Evolutionary conservation across 108 stramenopile genomes (phyloP), one percentile per base, ranked within the genome.

Genomic region (Nitzschia sp.): DNA sequence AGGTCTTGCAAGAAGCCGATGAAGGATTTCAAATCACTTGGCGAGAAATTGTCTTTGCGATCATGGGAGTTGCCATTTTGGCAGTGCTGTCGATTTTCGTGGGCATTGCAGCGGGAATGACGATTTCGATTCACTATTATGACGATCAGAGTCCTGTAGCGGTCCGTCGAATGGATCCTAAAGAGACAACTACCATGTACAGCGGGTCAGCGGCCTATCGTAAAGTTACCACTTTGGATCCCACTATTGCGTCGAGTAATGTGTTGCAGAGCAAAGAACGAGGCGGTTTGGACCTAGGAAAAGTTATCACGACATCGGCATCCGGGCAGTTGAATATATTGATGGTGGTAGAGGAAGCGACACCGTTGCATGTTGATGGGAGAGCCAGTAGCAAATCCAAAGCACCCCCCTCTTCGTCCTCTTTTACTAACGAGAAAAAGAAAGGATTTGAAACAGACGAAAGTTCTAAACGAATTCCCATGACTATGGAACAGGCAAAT

Each of bases 51-150:
- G 48, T 56, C 22, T 32, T 46, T n/a, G 61, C 45, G 16, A 21
- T 63, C 2, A 32, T 72, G 32, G 47, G 33, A 28, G 19, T 69
- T 15, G 50, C 30, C 17, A 25, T 69, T 34, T 46, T 72, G 31
- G 58, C 35, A 25, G 21, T 63, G 3, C 26, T 78, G n/a, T 65
- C 64, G 16, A 30, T 72, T 26, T 44, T 79, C 22, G n/a, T 73
- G n/a, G 72, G 72, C 16, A 17, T 79, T 26, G 55, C 66, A 23
- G 72, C 68, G 34, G 68, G 78, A 3, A 73, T 79, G 72, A 73
- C 68, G 9, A 64, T 79, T 48, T 73, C 78, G 19, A 66, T 79
- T 19, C 78, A 79, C 26, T 73, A 79, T 55, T 69, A 47, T 59
- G 72, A 73, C 19, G 52, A 60, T 55, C 68, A 67, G 57, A 69